Conservation (phyloP, 371 early-diverging fungal genomes). For the Mortierella sp. region DNA sequence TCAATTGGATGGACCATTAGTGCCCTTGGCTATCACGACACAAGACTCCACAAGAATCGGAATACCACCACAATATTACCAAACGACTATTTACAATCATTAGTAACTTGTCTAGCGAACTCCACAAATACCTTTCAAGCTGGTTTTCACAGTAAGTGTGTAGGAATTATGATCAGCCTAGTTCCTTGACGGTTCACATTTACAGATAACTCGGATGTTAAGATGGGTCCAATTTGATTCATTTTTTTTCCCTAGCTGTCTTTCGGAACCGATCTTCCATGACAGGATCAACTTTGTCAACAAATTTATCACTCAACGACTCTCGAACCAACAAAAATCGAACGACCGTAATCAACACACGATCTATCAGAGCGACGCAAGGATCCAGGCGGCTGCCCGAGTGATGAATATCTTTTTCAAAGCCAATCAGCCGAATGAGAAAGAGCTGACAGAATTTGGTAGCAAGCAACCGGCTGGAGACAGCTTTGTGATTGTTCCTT, state of each 20-base stretch:
- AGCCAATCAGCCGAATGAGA: slow-evolving; percentile 35
- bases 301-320: slow-evolving; percentile 82
- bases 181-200: too few relatives aligned
- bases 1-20: slow-evolving; percentile 39
- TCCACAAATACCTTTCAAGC: slow-evolving; percentile 80
- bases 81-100: slow-evolving; percentile 79
- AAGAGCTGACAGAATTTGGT: slow-evolving; percentile 19
- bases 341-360: slow-evolving; percentile 50
- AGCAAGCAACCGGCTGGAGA: slow-evolving; percentile 20
- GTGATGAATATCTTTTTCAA: slow-evolving; percentile 71
- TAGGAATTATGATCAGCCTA: not conserved
- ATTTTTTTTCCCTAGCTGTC: slow-evolving; percentile 50
- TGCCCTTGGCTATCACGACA: slow-evolving; percentile 78
- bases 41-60: slow-evolving; percentile 72
- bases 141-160: slow-evolving; percentile 75
- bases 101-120: slow-evolving; percentile 77
- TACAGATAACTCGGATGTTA: not conserved
- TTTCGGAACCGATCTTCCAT: slow-evolving; percentile 70
- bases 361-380: slow-evolving; percentile 80
- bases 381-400: slow-evolving; percentile 83
- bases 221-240: not conserved
- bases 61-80: slow-evolving; percentile 77
- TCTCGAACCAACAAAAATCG: slow-evolving; percentile 64
- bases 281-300: slow-evolving; percentile 83
- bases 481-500: slow-evolving; percentile 32